These are phyloP conservation scores for Trichoderma endophyticum DNA, from an alignment of 2,329 filamentous ascomycete genomes.

Conservation along the genomic window DNA sequence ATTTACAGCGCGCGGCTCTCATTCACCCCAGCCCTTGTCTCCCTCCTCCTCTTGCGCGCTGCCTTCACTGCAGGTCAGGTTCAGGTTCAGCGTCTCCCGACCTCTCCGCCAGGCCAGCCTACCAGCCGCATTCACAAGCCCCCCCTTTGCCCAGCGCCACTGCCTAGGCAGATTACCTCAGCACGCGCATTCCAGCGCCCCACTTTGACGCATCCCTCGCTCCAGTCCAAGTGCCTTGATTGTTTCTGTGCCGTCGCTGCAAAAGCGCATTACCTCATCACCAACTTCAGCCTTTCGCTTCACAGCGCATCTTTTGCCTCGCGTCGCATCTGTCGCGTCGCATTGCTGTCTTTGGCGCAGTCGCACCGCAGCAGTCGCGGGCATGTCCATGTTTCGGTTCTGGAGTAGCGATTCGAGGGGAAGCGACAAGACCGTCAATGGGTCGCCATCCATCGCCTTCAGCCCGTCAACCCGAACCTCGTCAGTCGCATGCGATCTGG, in stretches of 20 bases:
- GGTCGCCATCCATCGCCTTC: slow-evolving; percentile 40
- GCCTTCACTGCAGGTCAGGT: slow-evolving; percentile 17
- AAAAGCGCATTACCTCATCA: slow-evolving; percentile 6
- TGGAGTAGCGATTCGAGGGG: slow-evolving; percentile 58
- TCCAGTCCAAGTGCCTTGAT: slow-evolving; percentile 12
- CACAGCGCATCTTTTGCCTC: slow-evolving; percentile 11
- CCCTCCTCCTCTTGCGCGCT: slow-evolving; percentile 11
- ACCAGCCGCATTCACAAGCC: slow-evolving; percentile 22
- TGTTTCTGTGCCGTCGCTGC: background rate
- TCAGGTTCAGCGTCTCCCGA: slow-evolving; percentile 17
- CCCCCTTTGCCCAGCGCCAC: slow-evolving; percentile 19
- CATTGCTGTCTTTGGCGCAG: slow-evolving; percentile 15
- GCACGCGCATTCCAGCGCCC: slow-evolving; percentile 25
- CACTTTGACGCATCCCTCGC: slow-evolving; percentile 18
- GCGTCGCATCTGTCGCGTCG: slow-evolving; percentile 26
- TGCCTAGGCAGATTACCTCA: slow-evolving; percentile 33
- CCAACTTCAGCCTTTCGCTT: background rate
- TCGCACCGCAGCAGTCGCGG: slow-evolving; percentile 25
- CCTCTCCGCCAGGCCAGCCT: slow-evolving; percentile 29
- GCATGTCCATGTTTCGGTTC: slow-evolving; percentile 60
- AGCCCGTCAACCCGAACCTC: slow-evolving; percentile 29
- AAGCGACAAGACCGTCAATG: slow-evolving; percentile 50
- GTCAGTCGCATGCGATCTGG: slow-evolving; percentile 29
- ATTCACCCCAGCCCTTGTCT: slow-evolving; percentile 19
- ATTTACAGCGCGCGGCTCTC: slow-evolving; percentile 11